Evolutionary conservation across 2,329 filamentous ascomycete species (phyloP).

Genomic region (Fusarium guadeloupense): DNA sequence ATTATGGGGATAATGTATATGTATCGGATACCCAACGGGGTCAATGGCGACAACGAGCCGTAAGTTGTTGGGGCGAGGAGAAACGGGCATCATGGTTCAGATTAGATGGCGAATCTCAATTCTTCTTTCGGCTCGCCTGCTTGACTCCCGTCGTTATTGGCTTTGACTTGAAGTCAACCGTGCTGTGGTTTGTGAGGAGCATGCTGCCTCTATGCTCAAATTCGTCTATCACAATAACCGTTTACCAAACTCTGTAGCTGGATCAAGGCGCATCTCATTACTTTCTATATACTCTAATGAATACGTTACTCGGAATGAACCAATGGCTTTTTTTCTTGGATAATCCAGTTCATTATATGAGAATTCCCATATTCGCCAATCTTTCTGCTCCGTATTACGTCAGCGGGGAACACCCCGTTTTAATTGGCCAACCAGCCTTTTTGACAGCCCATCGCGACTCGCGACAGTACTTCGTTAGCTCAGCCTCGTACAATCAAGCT

Average conservation of each 20-base stretch:
- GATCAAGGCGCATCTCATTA: neutral
- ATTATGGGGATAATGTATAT: conserved; percentile 41
- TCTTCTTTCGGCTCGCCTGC: conserved; percentile 19
- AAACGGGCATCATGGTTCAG: conserved; percentile 8
- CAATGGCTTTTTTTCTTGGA: neutral
- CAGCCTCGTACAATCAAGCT: conserved; percentile 36
- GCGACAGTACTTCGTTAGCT: conserved; percentile 37
- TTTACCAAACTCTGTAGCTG: neutral
- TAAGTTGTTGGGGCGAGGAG: conserved; percentile 14
- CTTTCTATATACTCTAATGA: neutral
- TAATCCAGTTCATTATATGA: too few species aligned
- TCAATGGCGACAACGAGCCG: conserved; percentile 19
- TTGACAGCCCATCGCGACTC: conserved; percentile 27
- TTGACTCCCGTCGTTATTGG: neutral
- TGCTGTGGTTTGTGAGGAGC: neutral
- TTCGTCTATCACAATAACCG: too few species aligned
- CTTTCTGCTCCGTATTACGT: conserved; percentile 36
- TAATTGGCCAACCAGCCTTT: conserved; percentile 36
- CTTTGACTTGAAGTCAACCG: neutral
- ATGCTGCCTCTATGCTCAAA: too few species aligned
- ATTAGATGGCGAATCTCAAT: conserved; percentile 41
- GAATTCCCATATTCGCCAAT: too few species aligned
- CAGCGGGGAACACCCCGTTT: conserved; percentile 21
- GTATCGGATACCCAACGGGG: conserved; percentile 39
- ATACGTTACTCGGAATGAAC: neutral